Conservation (phyloP, 2,329 filamentous ascomycete genomes). For the Botrytis squamosa region DNA sequence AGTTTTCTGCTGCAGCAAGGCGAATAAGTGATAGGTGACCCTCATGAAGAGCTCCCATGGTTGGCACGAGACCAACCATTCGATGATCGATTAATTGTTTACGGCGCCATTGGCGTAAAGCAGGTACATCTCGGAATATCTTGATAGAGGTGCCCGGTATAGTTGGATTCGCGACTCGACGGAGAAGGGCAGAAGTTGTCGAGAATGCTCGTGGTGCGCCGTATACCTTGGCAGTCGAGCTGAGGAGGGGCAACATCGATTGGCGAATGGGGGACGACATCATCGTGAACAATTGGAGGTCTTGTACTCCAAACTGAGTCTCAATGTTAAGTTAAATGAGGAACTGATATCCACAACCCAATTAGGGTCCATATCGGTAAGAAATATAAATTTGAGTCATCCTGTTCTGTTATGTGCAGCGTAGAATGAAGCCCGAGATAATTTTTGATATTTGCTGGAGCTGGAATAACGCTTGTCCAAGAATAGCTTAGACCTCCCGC, state of each 20-base stretch:
- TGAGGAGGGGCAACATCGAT: constrained; percentile 7
- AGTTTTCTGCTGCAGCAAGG: constrained; percentile 78
- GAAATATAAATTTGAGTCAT: constrained; percentile 27
- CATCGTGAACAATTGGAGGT: background rate
- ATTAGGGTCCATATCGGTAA: constrained; percentile 33
- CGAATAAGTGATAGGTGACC: constrained; percentile 87
- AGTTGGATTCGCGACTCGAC: constrained; percentile 27
- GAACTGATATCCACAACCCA: constrained; percentile 14
- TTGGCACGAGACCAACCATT: constrained; percentile 85
- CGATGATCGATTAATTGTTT: constrained; percentile 65
- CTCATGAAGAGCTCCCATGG: constrained; percentile 95
- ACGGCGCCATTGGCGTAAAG: constrained; percentile 67
- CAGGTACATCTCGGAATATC: constrained; percentile 72
- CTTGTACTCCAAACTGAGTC: background rate
- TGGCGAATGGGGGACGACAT: background rate
- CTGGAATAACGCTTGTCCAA: constrained; percentile 5
- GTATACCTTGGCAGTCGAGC: constrained; percentile 12
- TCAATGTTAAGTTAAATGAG: background rate
- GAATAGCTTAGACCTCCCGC: constrained; percentile 30
- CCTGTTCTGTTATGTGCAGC: constrained; percentile 37
- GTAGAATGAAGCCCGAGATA: constrained; percentile 35
- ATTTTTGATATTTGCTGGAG: constrained; percentile 20
- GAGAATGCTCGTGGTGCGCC: constrained; percentile 26
- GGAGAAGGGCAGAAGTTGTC: constrained; percentile 21
- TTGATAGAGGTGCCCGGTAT: constrained; percentile 61